Evolutionary conservation across 495 filamentous ascomycete species (phyloP).

Genomic region (Penicillium ucsense): DNA sequence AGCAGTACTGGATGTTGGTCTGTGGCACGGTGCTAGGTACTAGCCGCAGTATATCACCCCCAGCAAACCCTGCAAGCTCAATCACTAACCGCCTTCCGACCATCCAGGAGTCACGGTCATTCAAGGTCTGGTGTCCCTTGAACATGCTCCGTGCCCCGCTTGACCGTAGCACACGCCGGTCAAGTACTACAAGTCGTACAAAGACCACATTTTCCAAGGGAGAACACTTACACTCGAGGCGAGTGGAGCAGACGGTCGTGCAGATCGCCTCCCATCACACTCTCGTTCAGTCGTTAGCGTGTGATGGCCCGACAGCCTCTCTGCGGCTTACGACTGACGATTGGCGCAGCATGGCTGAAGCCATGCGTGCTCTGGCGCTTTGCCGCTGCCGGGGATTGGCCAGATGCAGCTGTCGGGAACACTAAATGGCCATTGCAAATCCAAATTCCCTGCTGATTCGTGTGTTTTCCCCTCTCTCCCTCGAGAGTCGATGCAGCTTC

Average conservation of each 20-base stretch:
- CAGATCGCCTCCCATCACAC: constrained; percentile 33
- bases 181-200: too few relatives aligned
- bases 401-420: constrained; percentile 30
- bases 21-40: too few relatives aligned
- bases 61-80: too few relatives aligned
- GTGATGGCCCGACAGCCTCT: constrained; percentile 27
- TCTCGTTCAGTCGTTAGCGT: constrained; percentile 19
- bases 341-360: constrained; percentile 23
- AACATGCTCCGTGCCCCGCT: too few relatives aligned
- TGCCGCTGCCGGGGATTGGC: constrained; percentile 30
- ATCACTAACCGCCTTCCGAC: too few relatives aligned
- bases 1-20: too few relatives aligned
- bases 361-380: constrained; percentile 29
- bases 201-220: too few relatives aligned
- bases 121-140: too few relatives aligned
- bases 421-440: constrained; percentile 11
- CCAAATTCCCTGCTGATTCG: constrained; percentile 18
- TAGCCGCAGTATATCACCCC: too few relatives aligned
- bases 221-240: constrained; percentile 1
- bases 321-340: constrained; percentile 13
- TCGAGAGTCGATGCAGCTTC: too few relatives aligned
- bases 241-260: constrained; percentile 15
- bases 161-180: too few relatives aligned
- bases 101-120: too few relatives aligned
- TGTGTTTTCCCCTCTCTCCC: constrained; percentile 20